Evolutionary conservation across 305 asterid species (phyloP).

Genomic region (Rubia peregrina): DNA sequence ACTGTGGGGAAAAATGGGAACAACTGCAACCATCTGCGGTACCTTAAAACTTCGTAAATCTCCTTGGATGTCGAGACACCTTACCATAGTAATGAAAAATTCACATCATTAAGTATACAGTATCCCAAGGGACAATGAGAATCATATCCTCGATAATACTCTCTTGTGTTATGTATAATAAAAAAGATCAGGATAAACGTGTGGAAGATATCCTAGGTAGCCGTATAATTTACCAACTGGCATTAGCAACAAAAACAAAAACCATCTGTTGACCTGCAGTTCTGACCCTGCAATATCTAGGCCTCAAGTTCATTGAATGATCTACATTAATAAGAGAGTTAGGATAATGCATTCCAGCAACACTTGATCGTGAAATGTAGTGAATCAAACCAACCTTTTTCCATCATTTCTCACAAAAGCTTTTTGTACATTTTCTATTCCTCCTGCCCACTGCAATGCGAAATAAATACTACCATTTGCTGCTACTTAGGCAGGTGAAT

Average conservation of each 20-base stretch:
- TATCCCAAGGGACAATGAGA: too few species aligned
- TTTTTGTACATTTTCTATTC: constrained; percentile 85
- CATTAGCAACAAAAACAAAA: too few species aligned
- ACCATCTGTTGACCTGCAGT: constrained; percentile 49
- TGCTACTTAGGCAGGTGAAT: neutral
- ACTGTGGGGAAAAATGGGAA: constrained; percentile 86
- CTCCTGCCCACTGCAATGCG: constrained; percentile 71
- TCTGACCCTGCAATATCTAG: constrained; percentile 85
- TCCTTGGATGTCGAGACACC: constrained; percentile 89
- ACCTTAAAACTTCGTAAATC: constrained; percentile 63
- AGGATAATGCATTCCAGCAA: neutral
- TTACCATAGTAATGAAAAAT: constrained; percentile 24
- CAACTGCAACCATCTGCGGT: constrained; percentile 68
- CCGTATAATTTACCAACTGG: too few species aligned
- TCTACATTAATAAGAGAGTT: constrained; percentile 19
- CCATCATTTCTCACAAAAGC: constrained; percentile 80
- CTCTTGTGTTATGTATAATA: too few species aligned
- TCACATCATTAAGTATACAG: neutral
- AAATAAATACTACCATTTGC: constrained; percentile 8
- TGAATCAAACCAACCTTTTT: constrained; percentile 33
- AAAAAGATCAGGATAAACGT: too few species aligned
- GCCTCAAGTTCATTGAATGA: constrained; percentile 84
- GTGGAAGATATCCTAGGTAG: too few species aligned
- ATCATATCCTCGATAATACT: too few species aligned
- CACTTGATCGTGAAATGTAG: neutral